These are phyloP conservation scores for Diaporthe ampelina DNA, from an alignment of 2,329 filamentous ascomycete genomes.

Conservation along the genomic window DNA sequence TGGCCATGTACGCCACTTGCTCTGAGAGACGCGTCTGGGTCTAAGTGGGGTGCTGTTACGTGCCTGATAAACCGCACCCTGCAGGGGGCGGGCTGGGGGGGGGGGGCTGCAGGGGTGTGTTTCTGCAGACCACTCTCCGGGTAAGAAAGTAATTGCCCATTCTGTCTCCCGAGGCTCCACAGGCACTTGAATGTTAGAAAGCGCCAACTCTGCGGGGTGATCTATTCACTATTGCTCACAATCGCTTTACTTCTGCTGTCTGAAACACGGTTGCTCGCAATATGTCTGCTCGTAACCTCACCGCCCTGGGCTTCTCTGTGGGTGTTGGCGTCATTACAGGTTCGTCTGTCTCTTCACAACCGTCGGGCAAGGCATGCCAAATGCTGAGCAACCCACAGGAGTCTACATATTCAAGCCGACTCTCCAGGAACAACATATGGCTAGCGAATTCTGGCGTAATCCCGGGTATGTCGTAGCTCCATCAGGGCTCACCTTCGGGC, in stretches of 20 bases:
- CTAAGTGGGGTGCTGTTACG: slow-evolving; percentile 5
- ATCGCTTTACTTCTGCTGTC: background rate
- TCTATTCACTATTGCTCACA: background rate
- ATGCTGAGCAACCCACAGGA: slow-evolving; percentile 44
- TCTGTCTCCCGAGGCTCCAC: background rate
- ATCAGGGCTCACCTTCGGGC: background rate
- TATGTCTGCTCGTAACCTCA: slow-evolving; percentile 40
- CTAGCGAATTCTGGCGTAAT: slow-evolving; percentile 12
- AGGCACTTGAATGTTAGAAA: background rate
- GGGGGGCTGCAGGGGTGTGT: background rate
- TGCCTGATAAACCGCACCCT: background rate
- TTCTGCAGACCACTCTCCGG: background rate
- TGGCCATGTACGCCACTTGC: background rate
- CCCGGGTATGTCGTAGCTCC: slow-evolving; percentile 27
- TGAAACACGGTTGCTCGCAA: background rate
- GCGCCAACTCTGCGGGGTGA: slow-evolving; percentile 11
- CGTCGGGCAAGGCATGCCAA: no score
- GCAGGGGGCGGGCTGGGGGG: background rate
- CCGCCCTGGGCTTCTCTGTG: slow-evolving; percentile 31
- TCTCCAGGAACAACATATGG: slow-evolving; percentile 42
- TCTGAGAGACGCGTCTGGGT: slow-evolving; percentile 8
- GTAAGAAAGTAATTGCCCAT: background rate
- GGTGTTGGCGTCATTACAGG: slow-evolving; percentile 45
- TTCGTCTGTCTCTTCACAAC: slow-evolving; percentile 24
- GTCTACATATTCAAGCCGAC: slow-evolving; percentile 47